Evolutionary conservation across 768 basidiomycete species (phyloP).

Genomic region (Gymnopilus junonius): DNA sequence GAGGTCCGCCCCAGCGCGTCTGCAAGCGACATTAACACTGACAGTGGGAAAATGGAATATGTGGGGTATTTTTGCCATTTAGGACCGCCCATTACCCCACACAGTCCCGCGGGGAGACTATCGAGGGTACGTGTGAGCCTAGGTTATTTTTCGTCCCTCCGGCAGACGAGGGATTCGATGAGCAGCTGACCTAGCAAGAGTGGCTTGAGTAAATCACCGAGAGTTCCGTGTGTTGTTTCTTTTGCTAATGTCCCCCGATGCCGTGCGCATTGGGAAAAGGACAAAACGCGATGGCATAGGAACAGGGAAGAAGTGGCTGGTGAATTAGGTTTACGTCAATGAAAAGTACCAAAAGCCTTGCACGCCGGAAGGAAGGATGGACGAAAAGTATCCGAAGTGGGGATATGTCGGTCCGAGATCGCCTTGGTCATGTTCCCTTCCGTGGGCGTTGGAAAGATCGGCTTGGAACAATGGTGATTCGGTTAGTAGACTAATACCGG

Average conservation of each 20-base stretch:
- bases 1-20: background rate
- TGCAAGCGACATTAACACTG: background rate
- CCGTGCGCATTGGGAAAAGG: no score
- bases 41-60: background rate
- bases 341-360: background rate
- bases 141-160: background rate
- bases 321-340: background rate
- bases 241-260: background rate
- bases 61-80: slow-evolving; percentile 1
- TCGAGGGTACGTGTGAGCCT: background rate
- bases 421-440: background rate
- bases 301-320: background rate
- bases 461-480: background rate
- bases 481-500: background rate
- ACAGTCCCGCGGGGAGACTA: background rate
- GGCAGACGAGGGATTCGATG: background rate
- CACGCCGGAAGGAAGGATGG: background rate
- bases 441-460: background rate
- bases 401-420: background rate
- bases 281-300: background rate
- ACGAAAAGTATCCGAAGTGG: background rate
- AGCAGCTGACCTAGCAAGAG: slow-evolving; percentile 1
- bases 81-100: background rate
- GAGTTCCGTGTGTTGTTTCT: background rate
- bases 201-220: background rate